phyloP scores from a whole-genome alignment of 768 basidiomycete species.

The Bullera alba region DNA sequence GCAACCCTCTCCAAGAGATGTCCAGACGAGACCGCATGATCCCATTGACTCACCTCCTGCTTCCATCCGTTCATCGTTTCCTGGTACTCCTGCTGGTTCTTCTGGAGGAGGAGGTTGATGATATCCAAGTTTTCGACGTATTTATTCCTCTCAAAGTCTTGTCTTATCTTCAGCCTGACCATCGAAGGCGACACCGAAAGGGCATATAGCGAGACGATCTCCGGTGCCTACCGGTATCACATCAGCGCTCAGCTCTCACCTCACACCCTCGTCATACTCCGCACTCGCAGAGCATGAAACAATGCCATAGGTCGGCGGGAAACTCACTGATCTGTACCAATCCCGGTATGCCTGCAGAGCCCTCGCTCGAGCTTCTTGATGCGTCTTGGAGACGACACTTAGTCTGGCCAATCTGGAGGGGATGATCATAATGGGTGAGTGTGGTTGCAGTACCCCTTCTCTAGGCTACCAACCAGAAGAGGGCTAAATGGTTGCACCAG shows the following conservation, averaged over 20 bases:
- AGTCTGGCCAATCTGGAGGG: slow-evolving; percentile 76
- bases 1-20: too few relatives aligned
- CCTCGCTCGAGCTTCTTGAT: slow-evolving; percentile 60
- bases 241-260: background rate
- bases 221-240: slow-evolving; percentile 64
- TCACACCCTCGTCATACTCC: background rate
- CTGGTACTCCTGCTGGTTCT: slow-evolving; percentile 80
- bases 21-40: background rate
- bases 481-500: too few relatives aligned
- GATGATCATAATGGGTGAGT: slow-evolving; percentile 69
- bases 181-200: slow-evolving; percentile 69
- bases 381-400: slow-evolving; percentile 54
- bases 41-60: slow-evolving; percentile 50
- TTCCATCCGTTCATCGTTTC: slow-evolving; percentile 95
- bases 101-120: slow-evolving; percentile 78
- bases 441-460: too few relatives aligned
- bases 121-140: slow-evolving; percentile 71
- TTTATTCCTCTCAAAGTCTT: slow-evolving; percentile 78
- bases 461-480: too few relatives aligned
- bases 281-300: background rate
- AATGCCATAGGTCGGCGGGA: slow-evolving; percentile 1
- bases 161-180: slow-evolving; percentile 73
- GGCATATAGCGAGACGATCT: slow-evolving; percentile 73
- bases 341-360: slow-evolving; percentile 75
- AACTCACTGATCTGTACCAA: slow-evolving; percentile 83